These are phyloP conservation scores for Solanum chilense DNA, from an alignment of 257 asterid genomes.

Conservation along the genomic window DNA sequence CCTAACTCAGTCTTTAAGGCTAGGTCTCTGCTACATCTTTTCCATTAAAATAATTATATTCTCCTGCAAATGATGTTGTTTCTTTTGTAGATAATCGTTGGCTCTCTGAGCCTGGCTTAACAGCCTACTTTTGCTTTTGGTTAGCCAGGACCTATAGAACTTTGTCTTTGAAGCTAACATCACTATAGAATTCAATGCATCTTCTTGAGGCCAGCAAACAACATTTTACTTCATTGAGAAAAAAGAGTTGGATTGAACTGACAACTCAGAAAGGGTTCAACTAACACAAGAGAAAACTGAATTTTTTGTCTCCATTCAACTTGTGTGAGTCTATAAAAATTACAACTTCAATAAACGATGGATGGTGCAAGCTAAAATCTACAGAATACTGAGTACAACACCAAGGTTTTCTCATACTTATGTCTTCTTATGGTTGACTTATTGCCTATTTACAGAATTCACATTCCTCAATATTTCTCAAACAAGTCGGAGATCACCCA, in stretches of 20 bases:
- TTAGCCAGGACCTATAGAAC: background rate
- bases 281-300: background rate
- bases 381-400: background rate
- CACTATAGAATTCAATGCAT: background rate
- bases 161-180: background rate
- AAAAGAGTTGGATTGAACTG: background rate
- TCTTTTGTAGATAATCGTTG: background rate
- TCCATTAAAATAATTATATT: background rate
- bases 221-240: background rate
- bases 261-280: background rate
- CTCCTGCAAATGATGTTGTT: background rate
- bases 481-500: background rate
- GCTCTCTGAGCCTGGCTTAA: background rate
- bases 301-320: background rate
- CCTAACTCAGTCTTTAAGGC: background rate
- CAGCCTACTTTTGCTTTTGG: background rate
- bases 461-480: background rate
- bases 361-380: background rate
- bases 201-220: background rate
- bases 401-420: background rate
- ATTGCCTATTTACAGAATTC: background rate
- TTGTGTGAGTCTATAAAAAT: background rate
- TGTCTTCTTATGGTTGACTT: background rate
- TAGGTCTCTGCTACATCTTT: background rate
- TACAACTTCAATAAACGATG: background rate